Evolutionary conservation across 495 filamentous ascomycete species (phyloP), one percentile per base, ranked within the genome.

Genomic region (Letharia lupina): DNA sequence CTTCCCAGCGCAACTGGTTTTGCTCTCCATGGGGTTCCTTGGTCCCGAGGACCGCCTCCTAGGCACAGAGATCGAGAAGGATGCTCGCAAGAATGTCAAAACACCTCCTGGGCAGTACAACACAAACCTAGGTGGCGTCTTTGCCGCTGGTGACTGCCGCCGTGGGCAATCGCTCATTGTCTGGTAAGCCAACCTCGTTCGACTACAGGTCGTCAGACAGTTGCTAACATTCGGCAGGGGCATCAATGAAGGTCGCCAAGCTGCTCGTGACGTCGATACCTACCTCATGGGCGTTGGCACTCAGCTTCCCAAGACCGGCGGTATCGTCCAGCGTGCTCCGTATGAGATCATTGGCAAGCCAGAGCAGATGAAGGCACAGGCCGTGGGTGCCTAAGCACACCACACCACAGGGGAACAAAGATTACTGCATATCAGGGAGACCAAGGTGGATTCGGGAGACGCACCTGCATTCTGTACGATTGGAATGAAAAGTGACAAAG

Each of bases 21-120:
- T 98, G 41, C 81, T 98, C 37, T 96, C 93, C 35, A 98, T 98
- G 94, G 94, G 94, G 70, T 98, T 98, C 88, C 81, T 98, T 65
- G 94, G 94, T 20, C 94, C 94, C 4, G 94, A 99, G 79, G 92
- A 90, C 62, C 88, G 91, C 64, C 84, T 96, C 23, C 80, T 99
- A 31, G 92, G 90, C 35, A 88, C 89, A 47, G 84, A 89, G 18
- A 88, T 99, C 61, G 93, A 98, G 79, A 91, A 90, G 75, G 94
- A 99, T 76, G 82, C 84, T 41, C 86, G 95, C 66, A 96, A 96
- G 87, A 99, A 98, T 73, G 88, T 99, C 77, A 98, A 99, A 87
- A 98, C 94, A 28, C 83, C 91, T 18, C 84, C 90, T 65, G 95
- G 94, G 44, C 84, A 91, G 65, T 99, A 98, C 72, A 83, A 81